Conservation (phyloP, 805 yeast species). For the Nakazawaea wickerhamii region DNA sequence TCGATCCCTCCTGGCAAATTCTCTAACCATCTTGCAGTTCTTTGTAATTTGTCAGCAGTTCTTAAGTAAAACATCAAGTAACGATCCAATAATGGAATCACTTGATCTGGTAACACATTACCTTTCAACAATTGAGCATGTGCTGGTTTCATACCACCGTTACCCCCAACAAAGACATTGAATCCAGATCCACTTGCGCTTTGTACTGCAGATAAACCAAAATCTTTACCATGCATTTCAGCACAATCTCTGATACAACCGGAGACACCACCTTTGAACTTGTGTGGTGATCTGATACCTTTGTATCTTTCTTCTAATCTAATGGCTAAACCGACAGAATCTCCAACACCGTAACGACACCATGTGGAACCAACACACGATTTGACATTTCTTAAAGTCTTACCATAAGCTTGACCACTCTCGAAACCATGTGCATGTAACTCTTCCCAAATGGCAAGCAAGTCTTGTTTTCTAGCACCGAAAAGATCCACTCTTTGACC, state of each 20-base stretch:
- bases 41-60: conserved; percentile 32
- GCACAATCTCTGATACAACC: conserved; percentile 36
- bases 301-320: conserved; percentile 32
- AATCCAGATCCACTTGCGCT: conserved; percentile 22
- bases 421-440: conserved; percentile 28
- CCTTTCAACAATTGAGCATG: conserved; percentile 29
- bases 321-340: conserved; percentile 33
- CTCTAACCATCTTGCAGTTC: conserved; percentile 36
- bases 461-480: conserved; percentile 29
- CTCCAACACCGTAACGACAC: conserved; percentile 35
- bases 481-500: conserved; percentile 31
- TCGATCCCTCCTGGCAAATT: conserved; percentile 31
- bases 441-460: conserved; percentile 29
- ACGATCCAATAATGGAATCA: conserved; percentile 30
- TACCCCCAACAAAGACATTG: conserved; percentile 33
- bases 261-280: conserved; percentile 33
- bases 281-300: conserved; percentile 32
- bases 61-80: conserved; percentile 33
- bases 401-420: conserved; percentile 34
- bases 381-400: conserved; percentile 30
- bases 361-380: conserved; percentile 35
- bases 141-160: conserved; percentile 36
- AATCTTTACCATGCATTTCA: conserved; percentile 32
- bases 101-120: conserved; percentile 31
- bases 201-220: conserved; percentile 32